These are phyloP conservation scores for Aspergillus sp. DNA, from an alignment of 2,329 filamentous ascomycete species.

Conservation along the genomic window DNA sequence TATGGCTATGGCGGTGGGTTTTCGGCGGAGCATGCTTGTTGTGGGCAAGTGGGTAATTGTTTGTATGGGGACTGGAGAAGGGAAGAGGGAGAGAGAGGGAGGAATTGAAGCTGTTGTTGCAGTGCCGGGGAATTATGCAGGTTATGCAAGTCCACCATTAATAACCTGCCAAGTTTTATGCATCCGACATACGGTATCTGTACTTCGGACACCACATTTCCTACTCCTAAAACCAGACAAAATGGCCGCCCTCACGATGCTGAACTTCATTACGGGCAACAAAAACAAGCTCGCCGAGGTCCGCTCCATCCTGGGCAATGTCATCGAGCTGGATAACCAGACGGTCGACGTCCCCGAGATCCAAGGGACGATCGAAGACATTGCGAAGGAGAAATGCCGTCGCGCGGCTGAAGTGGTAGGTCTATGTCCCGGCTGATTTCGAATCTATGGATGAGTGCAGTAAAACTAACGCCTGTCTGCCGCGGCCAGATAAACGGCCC, in stretches of 20 bases:
- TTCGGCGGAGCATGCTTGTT: constrained; percentile 39
- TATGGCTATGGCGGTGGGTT: constrained; percentile 42
- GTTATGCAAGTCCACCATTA: no score
- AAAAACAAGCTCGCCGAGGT: constrained; percentile 89
- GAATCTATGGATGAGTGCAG: background rate
- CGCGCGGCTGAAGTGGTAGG: constrained; percentile 69
- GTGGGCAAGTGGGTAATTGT: background rate
- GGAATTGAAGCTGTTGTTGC: no score
- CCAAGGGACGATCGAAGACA: constrained; percentile 85
- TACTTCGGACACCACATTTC: no score
- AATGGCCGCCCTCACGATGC: constrained; percentile 41
- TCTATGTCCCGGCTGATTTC: constrained; percentile 15
- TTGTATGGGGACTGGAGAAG: background rate
- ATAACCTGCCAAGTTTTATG: no score
- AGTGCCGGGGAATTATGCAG: no score
- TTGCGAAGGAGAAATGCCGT: constrained; percentile 77
- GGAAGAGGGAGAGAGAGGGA: background rate
- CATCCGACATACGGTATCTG: no score
- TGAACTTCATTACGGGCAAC: constrained; percentile 97
- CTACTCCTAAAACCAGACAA: no score
- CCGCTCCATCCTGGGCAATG: constrained; percentile 67
- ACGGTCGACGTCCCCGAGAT: constrained; percentile 77
- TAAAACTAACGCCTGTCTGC: background rate
- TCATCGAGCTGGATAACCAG: constrained; percentile 64
- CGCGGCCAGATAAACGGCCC: constrained; percentile 62